These are phyloP conservation scores for Vitis cinerea DNA, from an alignment of 164 flowering plant genomes.

Conservation along the genomic window DNA sequence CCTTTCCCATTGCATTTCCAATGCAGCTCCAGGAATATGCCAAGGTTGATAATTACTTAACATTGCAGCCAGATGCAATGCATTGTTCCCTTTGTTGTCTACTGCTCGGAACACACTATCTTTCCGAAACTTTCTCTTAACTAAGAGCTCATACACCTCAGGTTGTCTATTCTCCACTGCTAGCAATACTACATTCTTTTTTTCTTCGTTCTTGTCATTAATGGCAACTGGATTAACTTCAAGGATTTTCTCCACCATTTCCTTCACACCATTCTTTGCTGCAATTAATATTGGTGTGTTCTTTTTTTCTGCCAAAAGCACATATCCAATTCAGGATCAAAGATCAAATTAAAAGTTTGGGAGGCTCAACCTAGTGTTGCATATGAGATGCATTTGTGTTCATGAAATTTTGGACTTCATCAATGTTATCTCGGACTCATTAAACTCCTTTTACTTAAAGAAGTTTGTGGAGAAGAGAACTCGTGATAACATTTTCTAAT, in stretches of 20 bases:
- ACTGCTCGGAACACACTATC: slow-evolving; percentile 1
- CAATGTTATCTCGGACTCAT: too few relatives aligned
- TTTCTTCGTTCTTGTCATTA: not conserved
- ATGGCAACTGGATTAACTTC: slow-evolving; percentile 17
- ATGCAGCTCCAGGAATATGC: slow-evolving; percentile 15
- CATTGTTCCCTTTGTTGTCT: slow-evolving; percentile 17
- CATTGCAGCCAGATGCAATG: slow-evolving; percentile 12
- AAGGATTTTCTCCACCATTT: slow-evolving; percentile 21
- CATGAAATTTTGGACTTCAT: too few relatives aligned
- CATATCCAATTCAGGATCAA: too few relatives aligned
- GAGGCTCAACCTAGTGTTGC: too few relatives aligned
- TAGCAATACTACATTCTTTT: slow-evolving; percentile 17
- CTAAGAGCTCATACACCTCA: slow-evolving; percentile 1
- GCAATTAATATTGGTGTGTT: slow-evolving; percentile 15
- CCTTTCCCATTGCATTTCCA: too few relatives aligned
- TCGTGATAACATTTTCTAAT: too few relatives aligned
- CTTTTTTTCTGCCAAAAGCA: too few relatives aligned
- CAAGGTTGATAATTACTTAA: slow-evolving; percentile 3
- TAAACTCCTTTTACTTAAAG: too few relatives aligned
- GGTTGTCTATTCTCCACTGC: slow-evolving; percentile 21
- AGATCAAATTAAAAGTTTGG: too few relatives aligned
- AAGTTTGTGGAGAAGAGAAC: too few relatives aligned
- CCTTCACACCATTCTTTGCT: slow-evolving; percentile 17
- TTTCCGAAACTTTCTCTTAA: not conserved
- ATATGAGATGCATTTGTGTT: too few relatives aligned